Evolutionary conservation across 352 stramenopile genomes (phyloP), one percentile per base, ranked within the genome.

Genomic region (Globisporangium alternatum): DNA sequence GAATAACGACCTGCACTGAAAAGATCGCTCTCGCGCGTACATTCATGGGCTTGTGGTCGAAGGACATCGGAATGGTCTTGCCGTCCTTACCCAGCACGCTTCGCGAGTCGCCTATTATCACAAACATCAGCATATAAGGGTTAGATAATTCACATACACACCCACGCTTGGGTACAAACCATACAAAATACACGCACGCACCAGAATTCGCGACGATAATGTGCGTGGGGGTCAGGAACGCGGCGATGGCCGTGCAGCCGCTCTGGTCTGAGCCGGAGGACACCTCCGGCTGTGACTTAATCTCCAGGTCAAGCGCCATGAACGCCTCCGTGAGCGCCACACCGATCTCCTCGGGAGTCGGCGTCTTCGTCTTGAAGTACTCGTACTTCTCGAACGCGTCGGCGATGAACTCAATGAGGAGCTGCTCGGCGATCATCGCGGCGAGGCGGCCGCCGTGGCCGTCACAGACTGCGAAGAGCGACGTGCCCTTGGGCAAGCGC

Each of bases 11-110:
- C 76, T 78, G 31, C 76, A 64, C 39, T 41, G 22, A 30, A 69
- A 58, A 62, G 83, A 78, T 48, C 43, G 15, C 12, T 55, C 49
- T 15, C 31, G 35, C 28, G 37, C 74, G 31, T 68, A 91, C 84
- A 63, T 97, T 96, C 64, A 90, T 88, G 22, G 91, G 91, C 67
- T 98, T 98, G 79, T 97, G 93, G 71, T 98, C 93, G 51, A 81
- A 90, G 22, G 87, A 96, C 77, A 97, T 91, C 31, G 86, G 78
- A 21, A 94, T 72, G 1, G 75, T 84, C 9, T 57, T 60, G 15
- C 70, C 69, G 22, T 73, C 58, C 60, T 88, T 92, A 47, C 64
- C 75, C 47, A 93, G 75, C 43, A 94, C 78, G 47, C 81, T 88
- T 61, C 87, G 75, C n/a, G 87, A 95, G 70, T 94, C 87, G 21